Base-by-base conservation (phyloP, 805 yeast species). In the Metschnikowia corniflorae region DNA sequence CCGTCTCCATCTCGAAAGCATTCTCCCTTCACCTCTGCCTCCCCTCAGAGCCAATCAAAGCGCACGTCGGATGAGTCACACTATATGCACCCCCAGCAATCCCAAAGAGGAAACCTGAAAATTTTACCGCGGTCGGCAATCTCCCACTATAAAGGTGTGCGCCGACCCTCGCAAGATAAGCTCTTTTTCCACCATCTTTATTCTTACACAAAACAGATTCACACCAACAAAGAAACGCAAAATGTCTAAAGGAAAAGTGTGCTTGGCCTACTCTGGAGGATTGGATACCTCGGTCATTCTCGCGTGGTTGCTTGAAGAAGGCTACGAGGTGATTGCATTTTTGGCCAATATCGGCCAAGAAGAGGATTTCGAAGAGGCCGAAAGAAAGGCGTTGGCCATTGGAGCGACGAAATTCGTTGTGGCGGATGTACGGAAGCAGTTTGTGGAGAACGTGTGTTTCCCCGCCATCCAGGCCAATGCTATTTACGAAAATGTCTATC, bases 261-360 rank as follows among this genome's bases (percentile, higher is more conserved):
- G 98, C 78, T 79, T 93, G 64, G 98, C 98, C 39, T 93, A 93
- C 74, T 93, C 97, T 34, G 98, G 98, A 57, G 98, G 98, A 73
- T 78, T 93, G 57, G 98, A 93, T 63, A 93, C 98, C 75, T 89
- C 97, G 18, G 85, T 93, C 46, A 93, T 93, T 57, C 80, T 93
- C 51, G 98, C 98, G 31, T 93, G 98, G 98, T 78, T 93, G 64
- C 76, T 93, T 50, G 98, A 93, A 66, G 78, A 93, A 71, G 98
- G 97, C 47, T 93, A 91, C 68, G 98, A 93, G 70, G 98, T 93
- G 42, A 82, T 93, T 60, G 97, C 97, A 39, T 93, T 93, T 74
- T 79, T 93, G 82, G 98, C 98, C 60, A 83, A 93, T 70, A 89
- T 93, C 55, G 98, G 98, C 55, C 98, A 93, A 75, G 98, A 93